phyloP scores from a whole-genome alignment of 2,329 filamentous ascomycete species.

The Penicillium crustosum region DNA sequence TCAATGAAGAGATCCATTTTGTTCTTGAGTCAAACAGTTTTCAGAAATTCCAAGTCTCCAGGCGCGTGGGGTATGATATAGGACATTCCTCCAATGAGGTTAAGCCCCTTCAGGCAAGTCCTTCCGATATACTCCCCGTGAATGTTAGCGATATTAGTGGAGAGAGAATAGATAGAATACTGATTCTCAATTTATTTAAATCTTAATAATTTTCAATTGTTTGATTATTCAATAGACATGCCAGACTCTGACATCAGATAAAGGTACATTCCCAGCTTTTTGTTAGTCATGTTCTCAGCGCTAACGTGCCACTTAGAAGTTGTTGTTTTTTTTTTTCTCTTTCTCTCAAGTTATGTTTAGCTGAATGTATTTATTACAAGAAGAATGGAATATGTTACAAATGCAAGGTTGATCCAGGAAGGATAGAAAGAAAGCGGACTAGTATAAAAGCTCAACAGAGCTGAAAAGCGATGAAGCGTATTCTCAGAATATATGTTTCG shows the following conservation, averaged over 20 bases:
- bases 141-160: background rate
- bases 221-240: background rate
- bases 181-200: background rate
- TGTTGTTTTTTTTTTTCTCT: too few species aligned
- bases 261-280: too few species aligned
- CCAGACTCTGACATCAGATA: background rate
- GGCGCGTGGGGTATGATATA: conserved; percentile 7
- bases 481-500: background rate
- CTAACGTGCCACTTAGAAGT: background rate
- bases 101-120: conserved; percentile 8
- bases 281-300: background rate
- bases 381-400: background rate
- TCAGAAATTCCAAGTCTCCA: background rate
- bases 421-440: background rate
- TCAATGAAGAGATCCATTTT: conserved; percentile 36
- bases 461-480: background rate
- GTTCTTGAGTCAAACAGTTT: background rate
- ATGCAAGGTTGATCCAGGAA: background rate
- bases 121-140: conserved; percentile 1
- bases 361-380: background rate
- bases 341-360: background rate
- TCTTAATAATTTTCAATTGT: too few species aligned
- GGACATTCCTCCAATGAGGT: background rate
- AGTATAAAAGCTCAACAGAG: background rate
- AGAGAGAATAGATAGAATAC: background rate